Conservation (phyloP, 345 rosid species). For the Acer saccharum region DNA sequence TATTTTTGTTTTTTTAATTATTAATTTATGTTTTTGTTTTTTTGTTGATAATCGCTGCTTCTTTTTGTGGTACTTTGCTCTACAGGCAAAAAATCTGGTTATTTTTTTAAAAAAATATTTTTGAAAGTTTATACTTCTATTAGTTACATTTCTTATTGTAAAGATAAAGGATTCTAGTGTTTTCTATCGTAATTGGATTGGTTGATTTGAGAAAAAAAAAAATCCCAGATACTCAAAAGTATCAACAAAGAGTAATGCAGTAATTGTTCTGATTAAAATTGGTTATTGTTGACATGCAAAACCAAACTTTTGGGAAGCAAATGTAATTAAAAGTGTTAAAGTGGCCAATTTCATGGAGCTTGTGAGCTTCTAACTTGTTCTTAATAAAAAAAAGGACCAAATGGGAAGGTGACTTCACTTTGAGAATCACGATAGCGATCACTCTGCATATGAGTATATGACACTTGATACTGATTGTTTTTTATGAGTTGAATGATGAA, state of each 20-base stretch:
- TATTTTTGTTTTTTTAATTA: not conserved
- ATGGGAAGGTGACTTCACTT: not conserved
- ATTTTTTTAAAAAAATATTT: not conserved
- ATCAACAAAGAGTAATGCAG: not conserved
- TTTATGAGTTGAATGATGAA: not conserved
- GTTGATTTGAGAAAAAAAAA: not conserved
- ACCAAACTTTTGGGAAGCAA: not conserved
- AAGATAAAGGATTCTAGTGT: too few species aligned
- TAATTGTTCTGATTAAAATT: not conserved
- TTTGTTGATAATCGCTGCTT: not conserved
- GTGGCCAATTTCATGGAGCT: not conserved
- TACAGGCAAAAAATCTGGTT: too few species aligned
- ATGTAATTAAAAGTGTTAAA: not conserved
- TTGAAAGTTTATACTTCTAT: not conserved
- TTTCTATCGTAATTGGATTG: not conserved
- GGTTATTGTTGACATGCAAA: not conserved
- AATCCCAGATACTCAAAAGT: not conserved
- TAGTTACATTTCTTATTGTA: not conserved
- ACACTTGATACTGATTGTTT: not conserved
- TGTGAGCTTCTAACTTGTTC: not conserved
- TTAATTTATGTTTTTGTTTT: not conserved
- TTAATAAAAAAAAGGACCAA: not conserved
- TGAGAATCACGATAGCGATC: not conserved
- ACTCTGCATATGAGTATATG: not conserved
- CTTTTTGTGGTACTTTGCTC: too few species aligned